Evolutionary conservation across 306 rosid species (phyloP), one percentile per base, ranked within the genome.

Genomic region (Nissolia schottii): DNA sequence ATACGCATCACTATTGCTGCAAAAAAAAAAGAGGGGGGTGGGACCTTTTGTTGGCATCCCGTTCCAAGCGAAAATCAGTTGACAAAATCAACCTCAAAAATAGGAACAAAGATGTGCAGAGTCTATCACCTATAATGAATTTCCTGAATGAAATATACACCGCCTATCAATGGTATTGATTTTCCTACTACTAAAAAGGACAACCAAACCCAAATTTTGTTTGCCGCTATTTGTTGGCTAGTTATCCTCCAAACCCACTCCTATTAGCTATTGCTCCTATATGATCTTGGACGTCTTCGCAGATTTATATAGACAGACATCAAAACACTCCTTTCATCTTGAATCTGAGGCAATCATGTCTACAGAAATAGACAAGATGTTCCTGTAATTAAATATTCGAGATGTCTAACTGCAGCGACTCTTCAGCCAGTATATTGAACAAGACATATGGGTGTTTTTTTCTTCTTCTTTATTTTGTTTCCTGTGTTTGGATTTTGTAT

Each of bases 331-430:
- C 66, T 48, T 49, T 54, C 82, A 66, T 57, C 73, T 76, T 24
- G 58, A 73, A 68, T 72, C 63, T 8, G 43, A 41, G 66, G 53
- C 67, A 59, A 50, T 50, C 20, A 77, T 64, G 67, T 57, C 80
- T 79, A 18, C 61, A 12, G 24, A 29, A 40, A 46, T 38, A 38
- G 43, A 49, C 68, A 45, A 57, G 58, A 41, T 37, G 80, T 51
- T 67, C 40, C 35, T 49, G 77, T 13, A 41, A 75, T 71, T 54
- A 64, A 67, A 61, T 25, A 32, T 60, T 46, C 22, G 2, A 34
- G 48, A 69, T 63, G 40, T 9, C 61, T 24, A n/a, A n/a, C n/a
- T n/a, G n/a, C n/a, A n/a, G 75, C 61, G 14, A 43, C 56, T 45
- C 22, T 54, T 16, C 35, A 9, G 34, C 32, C 23, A 5, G 35